These are phyloP conservation scores for Salvia rosmarinus DNA, from an alignment of 257 asterid genomes.

Conservation along the genomic window DNA sequence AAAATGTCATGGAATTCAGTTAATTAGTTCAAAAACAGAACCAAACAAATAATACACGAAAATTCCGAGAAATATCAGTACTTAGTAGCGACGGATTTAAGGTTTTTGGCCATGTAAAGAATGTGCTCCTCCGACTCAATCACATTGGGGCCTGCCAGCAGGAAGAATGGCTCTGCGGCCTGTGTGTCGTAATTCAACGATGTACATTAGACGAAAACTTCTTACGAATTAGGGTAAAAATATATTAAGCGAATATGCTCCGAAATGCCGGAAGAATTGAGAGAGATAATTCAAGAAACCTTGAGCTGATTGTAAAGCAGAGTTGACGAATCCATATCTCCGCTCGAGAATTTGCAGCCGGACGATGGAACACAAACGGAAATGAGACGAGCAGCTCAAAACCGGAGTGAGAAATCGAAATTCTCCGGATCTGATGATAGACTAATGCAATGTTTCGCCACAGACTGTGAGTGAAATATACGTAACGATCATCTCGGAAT, in stretches of 20 bases:
- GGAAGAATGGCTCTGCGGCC: constrained; percentile 85
- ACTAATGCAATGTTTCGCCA: neutral
- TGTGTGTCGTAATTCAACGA: constrained; percentile 30
- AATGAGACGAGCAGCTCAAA: neutral
- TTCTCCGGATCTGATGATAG: constrained; percentile 26
- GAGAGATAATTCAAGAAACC: constrained; percentile 41
- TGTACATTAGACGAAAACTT: neutral
- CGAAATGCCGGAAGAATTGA: constrained; percentile 2
- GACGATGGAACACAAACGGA: neutral
- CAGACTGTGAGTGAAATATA: neutral
- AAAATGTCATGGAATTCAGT: constrained; percentile 3
- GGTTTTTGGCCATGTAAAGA: constrained; percentile 73
- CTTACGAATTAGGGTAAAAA: neutral
- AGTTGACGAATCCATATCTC: constrained; percentile 64
- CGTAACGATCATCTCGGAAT: neutral
- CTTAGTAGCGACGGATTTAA: constrained; percentile 63
- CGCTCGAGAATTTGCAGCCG: neutral
- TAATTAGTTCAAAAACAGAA: neutral
- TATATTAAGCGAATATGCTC: too few species aligned
- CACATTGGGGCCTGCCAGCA: constrained; percentile 94
- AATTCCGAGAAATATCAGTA: constrained; percentile 23
- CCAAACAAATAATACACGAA: neutral
- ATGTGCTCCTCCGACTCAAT: constrained; percentile 88
- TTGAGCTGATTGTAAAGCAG: constrained; percentile 79
- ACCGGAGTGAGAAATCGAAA: neutral